Conservation (phyloP, 2,329 filamentous ascomycete species). For the Cordyceps militaris region DNA sequence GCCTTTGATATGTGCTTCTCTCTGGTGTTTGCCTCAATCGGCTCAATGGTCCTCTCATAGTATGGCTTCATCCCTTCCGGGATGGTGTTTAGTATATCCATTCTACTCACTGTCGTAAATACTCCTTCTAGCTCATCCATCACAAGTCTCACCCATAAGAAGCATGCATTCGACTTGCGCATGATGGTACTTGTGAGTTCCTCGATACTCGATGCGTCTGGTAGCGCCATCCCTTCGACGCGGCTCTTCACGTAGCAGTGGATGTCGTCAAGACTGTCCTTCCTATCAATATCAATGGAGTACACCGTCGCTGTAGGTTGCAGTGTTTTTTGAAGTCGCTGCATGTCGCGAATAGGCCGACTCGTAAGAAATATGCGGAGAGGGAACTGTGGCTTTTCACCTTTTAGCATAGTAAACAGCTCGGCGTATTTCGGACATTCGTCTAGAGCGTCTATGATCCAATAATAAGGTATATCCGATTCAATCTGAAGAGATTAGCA, state of each 20-base stretch:
- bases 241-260: conserved; percentile 19
- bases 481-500: conserved; percentile 1
- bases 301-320: background rate
- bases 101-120: conserved; percentile 20
- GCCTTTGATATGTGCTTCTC: conserved; percentile 23
- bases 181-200: conserved; percentile 19
- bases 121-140: conserved; percentile 23
- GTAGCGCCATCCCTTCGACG: conserved; percentile 16
- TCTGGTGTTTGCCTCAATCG: conserved; percentile 22
- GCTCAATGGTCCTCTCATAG: conserved; percentile 17
- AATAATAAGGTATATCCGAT: conserved; percentile 21
- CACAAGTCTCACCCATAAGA: conserved; percentile 27
- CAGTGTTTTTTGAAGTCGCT: conserved; percentile 5
- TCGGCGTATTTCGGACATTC: conserved; percentile 23
- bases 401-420: conserved; percentile 21
- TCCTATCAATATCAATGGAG: conserved; percentile 16
- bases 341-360: conserved; percentile 20
- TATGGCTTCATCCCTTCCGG: conserved; percentile 27
- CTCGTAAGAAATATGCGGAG: conserved; percentile 25
- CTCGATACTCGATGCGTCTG: conserved; percentile 6
- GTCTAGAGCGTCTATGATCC: conserved; percentile 30
- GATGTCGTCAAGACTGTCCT: conserved; percentile 22
- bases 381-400: conserved; percentile 15
- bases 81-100: conserved; percentile 23
- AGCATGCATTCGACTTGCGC: conserved; percentile 23